Base-by-base conservation (phyloP, 257 asterid species). In the Jacaranda copaia region DNA sequence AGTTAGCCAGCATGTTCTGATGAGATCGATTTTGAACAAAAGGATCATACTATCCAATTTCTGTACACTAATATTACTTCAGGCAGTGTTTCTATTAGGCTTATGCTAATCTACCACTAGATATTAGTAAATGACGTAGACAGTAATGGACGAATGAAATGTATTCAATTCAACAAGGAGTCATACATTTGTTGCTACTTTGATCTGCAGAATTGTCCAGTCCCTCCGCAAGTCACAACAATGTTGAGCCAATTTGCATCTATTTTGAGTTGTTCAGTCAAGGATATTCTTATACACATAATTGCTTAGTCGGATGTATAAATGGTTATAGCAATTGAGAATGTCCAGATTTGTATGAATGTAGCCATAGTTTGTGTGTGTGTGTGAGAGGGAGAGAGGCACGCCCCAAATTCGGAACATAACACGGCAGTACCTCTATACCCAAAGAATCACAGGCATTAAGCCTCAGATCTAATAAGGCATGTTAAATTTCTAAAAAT, bases 351-450 rank as follows among this genome's bases (percentile, higher is more conserved):
- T 1, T 25, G 32, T 25, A 25, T 0, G 32, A 25, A 25, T 25
- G 32, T 2, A 25, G 67, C 35, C 18, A 3, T n/a, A 3, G 67
- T 35, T 16, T 32, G 40, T 59, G 40, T 62, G 20, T 63, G 32
- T 63, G 11, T 53, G 52, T 39, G 43, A 55, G 68, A n/a, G 76
- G 45, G 75, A 49, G 70, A 75, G 83, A n/a, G n/a, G n/a, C n/a
- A n/a, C n/a, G n/a, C n/a, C n/a, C n/a, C n/a, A n/a, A n/a, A n/a
- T n/a, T n/a, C n/a, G n/a, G n/a, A n/a, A n/a, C n/a, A n/a, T n/a
- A n/a, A n/a, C n/a, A n/a, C n/a, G n/a, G n/a, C n/a, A n/a, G n/a
- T n/a, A n/a, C n/a, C n/a, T n/a, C n/a, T n/a, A n/a, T n/a, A n/a
- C n/a, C n/a, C n/a, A n/a, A n/a, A n/a, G n/a, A n/a, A n/a, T n/a